These are phyloP conservation scores for Cladosporium austrohemisphaericum DNA, from an alignment of 2,329 filamentous ascomycete species.

Conservation along the genomic window DNA sequence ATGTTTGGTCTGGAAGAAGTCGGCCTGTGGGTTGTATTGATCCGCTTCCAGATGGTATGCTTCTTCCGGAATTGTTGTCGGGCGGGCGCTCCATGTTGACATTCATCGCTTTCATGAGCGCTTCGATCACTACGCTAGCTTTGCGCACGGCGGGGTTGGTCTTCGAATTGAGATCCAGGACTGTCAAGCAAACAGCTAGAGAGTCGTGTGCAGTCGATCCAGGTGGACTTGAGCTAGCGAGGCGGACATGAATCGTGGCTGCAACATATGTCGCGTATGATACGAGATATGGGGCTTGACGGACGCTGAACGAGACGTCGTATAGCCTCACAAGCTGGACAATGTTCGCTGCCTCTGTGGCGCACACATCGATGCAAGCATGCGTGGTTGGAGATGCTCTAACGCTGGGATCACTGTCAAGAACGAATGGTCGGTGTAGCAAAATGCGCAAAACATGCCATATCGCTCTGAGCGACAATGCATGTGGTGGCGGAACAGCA, in stretches of 20 bases:
- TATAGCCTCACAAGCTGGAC: conserved; percentile 43
- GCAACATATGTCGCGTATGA: conserved; percentile 54
- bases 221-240: conserved; percentile 43
- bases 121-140: conserved; percentile 44
- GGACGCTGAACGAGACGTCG: conserved; percentile 43
- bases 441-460: conserved; percentile 10
- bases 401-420: conserved; percentile 6
- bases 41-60: too few relatives aligned
- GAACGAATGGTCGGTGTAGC: conserved; percentile 6
- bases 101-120: conserved; percentile 44
- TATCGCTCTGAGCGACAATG: conserved; percentile 7
- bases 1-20: neutral
- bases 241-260: conserved; percentile 51
- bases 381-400: conserved; percentile 36
- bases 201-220: conserved; percentile 38
- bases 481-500: conserved; percentile 9
- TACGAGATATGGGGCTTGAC: conserved; percentile 49
- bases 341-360: conserved; percentile 44
- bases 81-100: conserved; percentile 24
- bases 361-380: conserved; percentile 44
- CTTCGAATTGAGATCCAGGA: conserved; percentile 49
- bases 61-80: neutral
- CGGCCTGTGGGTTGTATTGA: too few relatives aligned
- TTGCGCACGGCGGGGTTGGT: conserved; percentile 48
- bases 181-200: conserved; percentile 43